Evolutionary conservation across 1,284 basidiomycete genomes (phyloP), one percentile per base, ranked within the genome.

Genomic region (Athelia psychrophila): DNA sequence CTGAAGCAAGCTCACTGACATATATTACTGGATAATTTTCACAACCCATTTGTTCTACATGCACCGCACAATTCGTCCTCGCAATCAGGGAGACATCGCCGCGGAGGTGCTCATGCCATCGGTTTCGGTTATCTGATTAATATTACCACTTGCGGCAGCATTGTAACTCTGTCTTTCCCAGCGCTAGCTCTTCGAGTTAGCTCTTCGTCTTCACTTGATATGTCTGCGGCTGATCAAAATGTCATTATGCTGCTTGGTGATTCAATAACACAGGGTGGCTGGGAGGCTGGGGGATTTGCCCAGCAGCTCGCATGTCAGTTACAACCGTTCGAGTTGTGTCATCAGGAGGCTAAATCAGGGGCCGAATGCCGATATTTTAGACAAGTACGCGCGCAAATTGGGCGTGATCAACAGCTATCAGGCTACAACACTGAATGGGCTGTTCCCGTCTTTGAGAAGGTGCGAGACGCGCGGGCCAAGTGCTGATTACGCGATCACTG

Each of bases 351-450:
- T n/a, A n/a, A 48, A 49, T 32, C 38, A 48, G n/a, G 49, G 24
- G 44, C 54, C 47, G 57, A 54, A 42, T 50, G 45, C 44, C 25
- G 10, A 22, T 13, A 30, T 12, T 13, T 50, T 58, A 91, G 90
- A 88, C 68, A 78, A 76, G 2, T 95, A 93, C 67, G 78, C 79
- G 33, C 77, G 93, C 52, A 89, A 86, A 64, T 69, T 93, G 25
- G 93, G 95, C 62, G 82, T 95, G 13, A 60, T 95, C 49, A 94
- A 94, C 65, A 82, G 5, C 69, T 83, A 10, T 76, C 80, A 53
- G 92, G 93, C 2, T 95, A 94, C 68, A 94, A 90, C 62, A 87
- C 89, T 0, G 83, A 87, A 38, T 94, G 92, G 91, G 86, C 78
- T 2, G 72, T 93, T 22, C 87, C 88, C 1, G 78, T 91, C 27